Conservation (phyloP, 116 monocot species). For the Cymodocea nodosa region DNA sequence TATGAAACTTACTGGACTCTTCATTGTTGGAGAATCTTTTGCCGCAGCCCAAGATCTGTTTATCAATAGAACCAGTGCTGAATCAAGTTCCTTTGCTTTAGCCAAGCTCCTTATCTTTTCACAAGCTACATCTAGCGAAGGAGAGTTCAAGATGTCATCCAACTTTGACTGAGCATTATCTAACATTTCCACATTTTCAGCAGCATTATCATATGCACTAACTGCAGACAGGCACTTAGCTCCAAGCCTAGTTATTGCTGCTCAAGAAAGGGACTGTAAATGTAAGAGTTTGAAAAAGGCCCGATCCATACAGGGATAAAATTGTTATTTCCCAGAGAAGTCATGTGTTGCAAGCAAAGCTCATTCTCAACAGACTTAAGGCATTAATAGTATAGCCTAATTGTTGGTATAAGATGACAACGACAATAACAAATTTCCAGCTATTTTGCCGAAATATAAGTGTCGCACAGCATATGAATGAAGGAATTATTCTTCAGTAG, state of each 20-base stretch:
- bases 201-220: slow-evolving; percentile 63
- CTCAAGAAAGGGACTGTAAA: neutral
- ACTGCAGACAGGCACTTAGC: slow-evolving; percentile 82
- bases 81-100: slow-evolving; percentile 89
- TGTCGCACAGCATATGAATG: no score
- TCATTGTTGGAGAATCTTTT: slow-evolving; percentile 68
- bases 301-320: neutral
- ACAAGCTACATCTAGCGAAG: slow-evolving; percentile 63
- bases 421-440: no score
- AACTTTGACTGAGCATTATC: slow-evolving; percentile 69
- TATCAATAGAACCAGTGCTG: slow-evolving; percentile 77
- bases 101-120: slow-evolving; percentile 72
- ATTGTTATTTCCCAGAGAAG: neutral
- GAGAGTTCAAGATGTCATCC: slow-evolving; percentile 72
- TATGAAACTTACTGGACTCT: slow-evolving; percentile 37
- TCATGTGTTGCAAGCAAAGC: no score
- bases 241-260: slow-evolving; percentile 74
- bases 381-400: no score
- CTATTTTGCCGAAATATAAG: no score
- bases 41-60: slow-evolving; percentile 70
- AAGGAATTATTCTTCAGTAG: no score
- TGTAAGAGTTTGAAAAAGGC: neutral
- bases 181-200: slow-evolving; percentile 45
- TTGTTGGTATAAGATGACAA: no score
- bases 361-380: no score